Conservation (phyloP, 108 stramenopile species). For the Cyclostephanos tholiformis region DNA sequence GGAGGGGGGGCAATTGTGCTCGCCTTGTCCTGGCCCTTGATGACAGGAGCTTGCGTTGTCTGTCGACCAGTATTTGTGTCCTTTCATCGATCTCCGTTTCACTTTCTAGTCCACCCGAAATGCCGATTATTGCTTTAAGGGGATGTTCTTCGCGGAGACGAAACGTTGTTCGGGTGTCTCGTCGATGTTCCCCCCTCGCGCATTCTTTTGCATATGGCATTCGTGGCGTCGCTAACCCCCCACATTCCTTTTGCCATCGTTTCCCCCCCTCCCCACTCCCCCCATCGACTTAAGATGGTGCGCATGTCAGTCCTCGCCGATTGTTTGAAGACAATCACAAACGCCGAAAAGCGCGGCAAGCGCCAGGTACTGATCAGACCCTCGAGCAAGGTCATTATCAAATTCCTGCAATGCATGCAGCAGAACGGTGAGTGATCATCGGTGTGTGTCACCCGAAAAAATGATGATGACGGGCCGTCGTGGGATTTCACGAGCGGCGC, state of each 20-base stretch:
- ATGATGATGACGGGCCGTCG: neutral
- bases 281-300: slow-evolving; percentile 82
- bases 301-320: slow-evolving; percentile 99
- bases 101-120: neutral
- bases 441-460: neutral
- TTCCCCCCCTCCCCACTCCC: neutral
- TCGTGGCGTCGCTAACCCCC: too few relatives aligned
- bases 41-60: too few relatives aligned
- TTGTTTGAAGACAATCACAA: slow-evolving; percentile 99
- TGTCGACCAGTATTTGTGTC: too few relatives aligned
- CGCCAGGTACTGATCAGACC: slow-evolving; percentile 99
- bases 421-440: slow-evolving; percentile 95
- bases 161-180: neutral
- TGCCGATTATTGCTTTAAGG: neutral
- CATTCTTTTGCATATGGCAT: neutral
- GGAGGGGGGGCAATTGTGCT: neutral
- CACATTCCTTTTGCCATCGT: neutral
- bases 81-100: neutral
- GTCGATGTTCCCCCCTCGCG: neutral
- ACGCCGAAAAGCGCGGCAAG: slow-evolving; percentile 99
- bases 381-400: slow-evolving; percentile 98
- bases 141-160: neutral
- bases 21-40: neutral
- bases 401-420: slow-evolving; percentile 99
- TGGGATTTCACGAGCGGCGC: neutral